These are phyloP conservation scores for Fragaria nilgerrensis DNA, from an alignment of 306 rosid species.

Conservation along the genomic window DNA sequence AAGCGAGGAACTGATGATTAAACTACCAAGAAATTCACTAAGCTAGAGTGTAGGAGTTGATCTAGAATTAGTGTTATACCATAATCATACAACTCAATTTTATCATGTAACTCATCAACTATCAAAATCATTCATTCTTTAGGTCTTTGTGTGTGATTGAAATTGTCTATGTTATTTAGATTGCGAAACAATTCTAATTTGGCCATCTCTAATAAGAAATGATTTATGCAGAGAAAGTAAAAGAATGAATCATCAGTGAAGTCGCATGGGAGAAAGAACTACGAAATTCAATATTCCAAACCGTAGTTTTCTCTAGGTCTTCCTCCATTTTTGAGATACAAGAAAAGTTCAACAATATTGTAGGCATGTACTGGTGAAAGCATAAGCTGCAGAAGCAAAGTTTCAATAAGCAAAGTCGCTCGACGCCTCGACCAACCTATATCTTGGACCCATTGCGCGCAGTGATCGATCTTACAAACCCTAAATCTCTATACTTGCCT, in stretches of 20 bases:
- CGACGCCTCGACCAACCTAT: neutral
- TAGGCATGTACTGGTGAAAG: neutral
- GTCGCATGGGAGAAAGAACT: neutral
- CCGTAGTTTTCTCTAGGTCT: neutral
- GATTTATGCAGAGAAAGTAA: neutral
- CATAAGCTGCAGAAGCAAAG: neutral
- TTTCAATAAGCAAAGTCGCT: neutral
- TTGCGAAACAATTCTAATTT: neutral
- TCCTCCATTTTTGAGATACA: neutral
- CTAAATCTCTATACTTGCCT: neutral
- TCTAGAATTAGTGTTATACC: neutral
- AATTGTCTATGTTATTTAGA: neutral
- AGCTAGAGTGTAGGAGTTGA: slow-evolving; percentile 4
- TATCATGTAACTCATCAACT: neutral
- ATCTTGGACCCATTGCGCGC: too few species aligned
- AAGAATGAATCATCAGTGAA: neutral
- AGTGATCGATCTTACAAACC: neutral
- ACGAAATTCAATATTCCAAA: neutral
- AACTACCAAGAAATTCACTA: neutral
- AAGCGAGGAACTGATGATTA: neutral
- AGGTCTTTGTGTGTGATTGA: neutral
- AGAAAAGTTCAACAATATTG: neutral
- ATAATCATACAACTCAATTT: neutral
- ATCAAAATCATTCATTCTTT: neutral
- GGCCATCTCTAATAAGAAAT: neutral